Evolutionary conservation across 352 stramenopile species (phyloP).

Genomic region (Paralagenidium karlingii): DNA sequence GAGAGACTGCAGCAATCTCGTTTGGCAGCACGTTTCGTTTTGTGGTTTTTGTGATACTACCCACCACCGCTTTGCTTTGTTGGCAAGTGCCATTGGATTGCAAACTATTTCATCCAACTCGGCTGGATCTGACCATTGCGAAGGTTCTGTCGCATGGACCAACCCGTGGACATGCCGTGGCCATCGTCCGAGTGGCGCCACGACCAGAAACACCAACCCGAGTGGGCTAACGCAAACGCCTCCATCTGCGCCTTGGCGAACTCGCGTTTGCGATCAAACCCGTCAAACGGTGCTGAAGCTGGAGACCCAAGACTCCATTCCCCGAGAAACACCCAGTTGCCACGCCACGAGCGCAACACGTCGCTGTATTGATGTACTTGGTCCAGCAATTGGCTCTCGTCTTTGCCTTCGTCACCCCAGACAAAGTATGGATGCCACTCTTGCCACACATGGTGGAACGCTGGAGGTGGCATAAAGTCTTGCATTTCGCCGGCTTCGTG

Average conservation of each 20-base stretch:
- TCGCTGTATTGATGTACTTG: conserved; percentile 44
- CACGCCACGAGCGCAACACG: conserved; percentile 28
- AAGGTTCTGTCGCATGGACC: conserved; percentile 47
- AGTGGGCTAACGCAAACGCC: conserved; percentile 43
- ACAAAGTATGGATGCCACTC: conserved; percentile 44
- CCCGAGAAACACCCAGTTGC: conserved; percentile 70
- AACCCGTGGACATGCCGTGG: conserved; percentile 30
- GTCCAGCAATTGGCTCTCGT: conserved; percentile 36
- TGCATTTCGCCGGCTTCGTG: conserved; percentile 16
- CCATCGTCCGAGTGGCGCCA: conserved; percentile 69
- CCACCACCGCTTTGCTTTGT: no score
- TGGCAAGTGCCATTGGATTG: no score
- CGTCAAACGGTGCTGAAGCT: conserved; percentile 28
- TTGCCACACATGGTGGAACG: conserved; percentile 23
- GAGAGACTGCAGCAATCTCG: no score
- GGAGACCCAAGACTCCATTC: conserved; percentile 51
- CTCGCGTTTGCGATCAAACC: conserved; percentile 22
- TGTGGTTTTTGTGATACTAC: no score
- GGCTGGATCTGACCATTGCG: no score
- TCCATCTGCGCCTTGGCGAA: conserved; percentile 49
- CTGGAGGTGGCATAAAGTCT: conserved; percentile 12
- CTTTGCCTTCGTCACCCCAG: conserved; percentile 25
- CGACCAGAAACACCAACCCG: conserved; percentile 78
- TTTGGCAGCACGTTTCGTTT: no score
- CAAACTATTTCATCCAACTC: no score